Base-by-base conservation (phyloP, 805 yeast species). In the Lachancea mirantina region DNA sequence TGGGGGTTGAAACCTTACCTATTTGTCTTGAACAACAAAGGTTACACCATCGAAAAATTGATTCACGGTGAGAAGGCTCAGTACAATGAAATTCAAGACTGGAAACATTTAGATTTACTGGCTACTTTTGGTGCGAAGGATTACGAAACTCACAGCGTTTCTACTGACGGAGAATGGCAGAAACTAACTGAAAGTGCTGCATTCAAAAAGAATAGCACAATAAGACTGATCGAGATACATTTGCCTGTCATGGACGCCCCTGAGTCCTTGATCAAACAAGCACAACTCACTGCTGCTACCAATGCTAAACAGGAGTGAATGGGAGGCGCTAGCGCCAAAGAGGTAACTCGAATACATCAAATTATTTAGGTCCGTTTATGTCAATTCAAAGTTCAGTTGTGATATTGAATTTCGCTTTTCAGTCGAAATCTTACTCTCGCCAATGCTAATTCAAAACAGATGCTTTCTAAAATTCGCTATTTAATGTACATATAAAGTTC, bases 41-140 rank as follows among this genome's bases (percentile, higher is more conserved):
- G 96, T 1, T 88, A 88, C 62, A 80, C 95, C 0, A 85, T 88
- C 30, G 96, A 88, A 63, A 73, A 96, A 53, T 73, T 78, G 15
- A 83, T 88, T 45, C 72, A 77, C 51, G 96, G 96, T 4, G 80
- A 84, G 18, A 62, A 70, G 17, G 73, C 84, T 52, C 58, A 70
- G 1, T 88, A 87, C 57, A 88, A 88, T 55, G 95, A 87, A 47
- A 78, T 88, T 38, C 74, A 78, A 53, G 57, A 67, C 38, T 88
- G 96, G 95, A 66, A 79, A 41, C 87, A 94, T 94, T 68, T 78
- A 2, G 61, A 73, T 38, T 60, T 84, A 21, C 70, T 83, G 42
- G 65, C 71, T 36, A 70, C 74, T 11, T 80, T 88, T 49, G 87
- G 85, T 9, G 78, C 68, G 42, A 47, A 55, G 10, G 55, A 59